phyloP scores from a whole-genome alignment of 1,284 basidiomycete species.

The Volvariella volvacea region DNA sequence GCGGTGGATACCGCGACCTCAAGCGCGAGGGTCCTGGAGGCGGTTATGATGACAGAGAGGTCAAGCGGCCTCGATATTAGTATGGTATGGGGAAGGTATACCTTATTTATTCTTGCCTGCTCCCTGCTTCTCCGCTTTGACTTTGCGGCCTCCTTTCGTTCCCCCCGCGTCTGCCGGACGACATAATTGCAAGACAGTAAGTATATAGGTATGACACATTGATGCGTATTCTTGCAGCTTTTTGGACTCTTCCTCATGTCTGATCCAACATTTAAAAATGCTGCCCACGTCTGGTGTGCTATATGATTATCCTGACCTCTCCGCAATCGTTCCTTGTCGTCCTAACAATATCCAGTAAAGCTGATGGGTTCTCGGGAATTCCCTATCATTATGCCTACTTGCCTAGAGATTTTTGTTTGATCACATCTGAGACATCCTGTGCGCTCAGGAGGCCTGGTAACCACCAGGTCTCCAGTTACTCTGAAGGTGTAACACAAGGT shows the following conservation, averaged over 20 bases:
- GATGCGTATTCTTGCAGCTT: neutral
- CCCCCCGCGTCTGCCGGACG: neutral
- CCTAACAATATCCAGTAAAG: no score
- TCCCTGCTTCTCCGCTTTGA: neutral
- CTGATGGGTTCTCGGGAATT: no score
- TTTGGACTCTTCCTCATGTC: neutral
- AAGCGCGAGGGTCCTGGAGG: constrained; percentile 59
- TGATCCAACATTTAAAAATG: neutral
- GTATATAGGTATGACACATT: constrained; percentile 1
- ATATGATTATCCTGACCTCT: no score
- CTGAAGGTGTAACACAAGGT: no score
- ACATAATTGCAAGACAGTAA: neutral
- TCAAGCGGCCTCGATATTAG: constrained; percentile 78
- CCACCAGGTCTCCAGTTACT: no score
- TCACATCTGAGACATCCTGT: no score
- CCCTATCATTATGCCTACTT: no score
- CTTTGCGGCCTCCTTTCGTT: no score
- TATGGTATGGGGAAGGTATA: constrained; percentile 2
- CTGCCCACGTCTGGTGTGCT: no score
- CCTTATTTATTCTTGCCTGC: neutral
- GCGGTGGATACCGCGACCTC: constrained; percentile 41
- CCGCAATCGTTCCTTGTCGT: no score
- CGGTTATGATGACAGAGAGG: constrained; percentile 74
- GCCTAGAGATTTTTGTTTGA: no score
- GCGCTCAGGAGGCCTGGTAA: no score